phyloP scores from a whole-genome alignment of 2,329 filamentous ascomycete genomes.

The Colletotrichum orchidophilum region DNA sequence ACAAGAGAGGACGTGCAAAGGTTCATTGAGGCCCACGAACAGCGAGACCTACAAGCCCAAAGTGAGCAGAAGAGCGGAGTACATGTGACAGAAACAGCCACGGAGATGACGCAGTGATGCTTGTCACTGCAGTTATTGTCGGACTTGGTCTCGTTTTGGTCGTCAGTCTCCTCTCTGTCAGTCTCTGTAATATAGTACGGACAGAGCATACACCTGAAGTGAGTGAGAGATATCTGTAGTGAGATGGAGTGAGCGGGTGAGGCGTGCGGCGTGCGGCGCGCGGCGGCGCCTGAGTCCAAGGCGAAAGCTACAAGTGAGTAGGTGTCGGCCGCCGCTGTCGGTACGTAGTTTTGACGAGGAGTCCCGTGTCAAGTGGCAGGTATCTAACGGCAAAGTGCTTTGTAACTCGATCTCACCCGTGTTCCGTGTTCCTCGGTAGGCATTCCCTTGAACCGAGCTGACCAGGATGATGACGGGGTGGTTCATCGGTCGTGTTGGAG shows the following conservation, averaged over 20 bases:
- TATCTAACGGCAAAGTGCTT: neutral
- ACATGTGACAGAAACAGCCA: constrained; percentile 26
- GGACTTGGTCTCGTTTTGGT: neutral
- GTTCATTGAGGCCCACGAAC: constrained; percentile 10
- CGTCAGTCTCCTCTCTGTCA: neutral
- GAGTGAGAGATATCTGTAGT: neutral
- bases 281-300: constrained; percentile 20
- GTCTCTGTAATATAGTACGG: neutral
- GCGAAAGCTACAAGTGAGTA: constrained; percentile 19
- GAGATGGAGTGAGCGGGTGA: constrained; percentile 1
- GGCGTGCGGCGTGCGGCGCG: too few relatives aligned
- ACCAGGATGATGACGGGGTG: constrained; percentile 31
- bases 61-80: constrained; percentile 14
- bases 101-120: neutral
- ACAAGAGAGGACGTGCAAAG: neutral
- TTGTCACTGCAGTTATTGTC: constrained; percentile 1
- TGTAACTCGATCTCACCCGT: constrained; percentile 16
- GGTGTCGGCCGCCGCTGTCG: constrained; percentile 2
- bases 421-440: constrained; percentile 15
- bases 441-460: constrained; percentile 28
- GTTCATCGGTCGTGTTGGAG: constrained; percentile 26
- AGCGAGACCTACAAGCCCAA: constrained; percentile 5
- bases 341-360: constrained; percentile 11
- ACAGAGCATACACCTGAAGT: neutral
- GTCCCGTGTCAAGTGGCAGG: constrained; percentile 2